These are phyloP conservation scores for Fusarium anthophilum DNA, from an alignment of 2,329 filamentous ascomycete species.

Conservation along the genomic window DNA sequence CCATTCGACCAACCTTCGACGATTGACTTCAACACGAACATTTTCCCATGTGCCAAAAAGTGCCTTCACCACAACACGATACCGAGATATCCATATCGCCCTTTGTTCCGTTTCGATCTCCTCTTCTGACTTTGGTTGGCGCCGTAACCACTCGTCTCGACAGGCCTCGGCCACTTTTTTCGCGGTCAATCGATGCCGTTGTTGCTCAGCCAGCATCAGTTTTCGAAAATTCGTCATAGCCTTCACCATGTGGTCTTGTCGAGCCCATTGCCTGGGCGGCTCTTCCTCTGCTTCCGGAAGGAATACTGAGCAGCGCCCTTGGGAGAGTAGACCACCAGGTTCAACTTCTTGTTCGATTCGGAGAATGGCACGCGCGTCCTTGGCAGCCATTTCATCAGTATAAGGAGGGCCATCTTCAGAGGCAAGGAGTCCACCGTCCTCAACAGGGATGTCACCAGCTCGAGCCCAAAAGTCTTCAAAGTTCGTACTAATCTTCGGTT, in stretches of 20 bases:
- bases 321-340: constrained; percentile 78
- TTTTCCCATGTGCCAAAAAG: constrained; percentile 71
- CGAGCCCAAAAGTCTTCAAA: constrained; percentile 68
- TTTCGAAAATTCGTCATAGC: constrained; percentile 84
- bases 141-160: constrained; percentile 76
- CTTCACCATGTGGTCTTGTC: constrained; percentile 83
- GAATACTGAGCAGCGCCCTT: constrained; percentile 75
- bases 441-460: constrained; percentile 62
- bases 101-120: constrained; percentile 83
- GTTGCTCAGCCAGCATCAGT: constrained; percentile 81
- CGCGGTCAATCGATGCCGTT: constrained; percentile 77
- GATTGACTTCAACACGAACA: constrained; percentile 69
- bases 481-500: constrained; percentile 61
- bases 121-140: constrained; percentile 79
- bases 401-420: constrained; percentile 65
- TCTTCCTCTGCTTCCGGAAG: constrained; percentile 77
- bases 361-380: constrained; percentile 75
- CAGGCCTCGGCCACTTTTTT: constrained; percentile 84
- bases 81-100: constrained; percentile 72
- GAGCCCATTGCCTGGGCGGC: constrained; percentile 82
- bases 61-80: constrained; percentile 74
- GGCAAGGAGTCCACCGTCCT: constrained; percentile 65
- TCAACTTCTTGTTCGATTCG: constrained; percentile 78
- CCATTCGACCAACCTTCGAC: constrained; percentile 68
- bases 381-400: constrained; percentile 69